These are phyloP conservation scores for Microcos paniculata DNA, from an alignment of 345 rosid species.

Conservation along the genomic window DNA sequence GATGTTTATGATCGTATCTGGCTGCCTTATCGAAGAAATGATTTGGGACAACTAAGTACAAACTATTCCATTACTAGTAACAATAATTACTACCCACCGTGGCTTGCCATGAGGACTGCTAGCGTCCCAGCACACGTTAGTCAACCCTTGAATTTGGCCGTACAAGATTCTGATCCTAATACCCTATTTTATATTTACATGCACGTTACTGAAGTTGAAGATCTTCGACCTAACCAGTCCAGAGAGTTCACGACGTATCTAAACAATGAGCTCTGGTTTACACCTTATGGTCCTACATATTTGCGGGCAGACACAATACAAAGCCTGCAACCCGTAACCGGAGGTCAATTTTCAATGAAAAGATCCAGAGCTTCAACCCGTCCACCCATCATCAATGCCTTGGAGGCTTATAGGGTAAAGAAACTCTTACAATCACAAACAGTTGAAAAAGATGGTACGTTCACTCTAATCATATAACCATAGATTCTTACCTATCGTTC, in stretches of 20 bases:
- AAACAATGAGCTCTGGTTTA: not conserved
- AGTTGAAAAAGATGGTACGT: slow-evolving; percentile 2
- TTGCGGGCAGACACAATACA: not conserved
- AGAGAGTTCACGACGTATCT: not conserved
- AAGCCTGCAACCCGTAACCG: not conserved
- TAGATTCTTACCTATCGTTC: not conserved
- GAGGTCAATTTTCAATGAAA: not conserved
- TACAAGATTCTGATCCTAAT: too few relatives aligned
- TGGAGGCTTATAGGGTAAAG: slow-evolving; percentile 1
- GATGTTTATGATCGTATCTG: slow-evolving; percentile 18
- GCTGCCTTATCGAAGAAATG: not conserved
- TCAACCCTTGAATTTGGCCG: slow-evolving; percentile 4
- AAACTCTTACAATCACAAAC: not conserved
- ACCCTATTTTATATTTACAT: too few relatives aligned
- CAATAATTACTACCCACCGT: slow-evolving; percentile 5
- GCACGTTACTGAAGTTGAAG: too few relatives aligned
- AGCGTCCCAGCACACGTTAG: slow-evolving; percentile 6
- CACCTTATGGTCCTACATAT: slow-evolving; percentile 7
- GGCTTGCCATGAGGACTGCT: slow-evolving; percentile 27
- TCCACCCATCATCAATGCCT: not conserved
- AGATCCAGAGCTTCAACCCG: not conserved
- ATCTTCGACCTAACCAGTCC: too few relatives aligned
- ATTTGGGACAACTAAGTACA: not conserved
- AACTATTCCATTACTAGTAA: not conserved
- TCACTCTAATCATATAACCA: not conserved